Evolutionary conservation across 495 filamentous ascomycete genomes (phyloP).

Genomic region (Trichoderma gamsii): DNA sequence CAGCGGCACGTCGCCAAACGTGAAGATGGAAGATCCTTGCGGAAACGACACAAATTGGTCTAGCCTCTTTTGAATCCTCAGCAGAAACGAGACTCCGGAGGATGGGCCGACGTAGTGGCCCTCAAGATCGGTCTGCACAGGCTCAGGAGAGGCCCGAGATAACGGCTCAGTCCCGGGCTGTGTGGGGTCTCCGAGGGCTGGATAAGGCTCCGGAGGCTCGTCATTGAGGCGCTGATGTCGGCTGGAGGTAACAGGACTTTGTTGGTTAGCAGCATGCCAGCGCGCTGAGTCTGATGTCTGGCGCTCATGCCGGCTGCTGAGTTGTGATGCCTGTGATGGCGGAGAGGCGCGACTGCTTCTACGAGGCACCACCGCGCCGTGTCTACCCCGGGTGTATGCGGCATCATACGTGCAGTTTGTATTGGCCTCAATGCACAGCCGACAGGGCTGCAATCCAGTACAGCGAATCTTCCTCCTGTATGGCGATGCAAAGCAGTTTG

Average conservation of each 20-base stretch:
- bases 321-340: neutral
- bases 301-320: neutral
- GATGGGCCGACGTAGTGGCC: slow-evolving; percentile 35
- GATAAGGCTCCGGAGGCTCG: slow-evolving; percentile 9
- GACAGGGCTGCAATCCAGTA: slow-evolving; percentile 25
- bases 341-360: slow-evolving; percentile 8
- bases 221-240: slow-evolving; percentile 2
- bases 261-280: slow-evolving; percentile 11
- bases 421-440: slow-evolving; percentile 21
- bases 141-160: slow-evolving; percentile 34
- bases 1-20: slow-evolving; percentile 25
- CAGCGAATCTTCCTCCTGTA: slow-evolving; percentile 28
- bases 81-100: slow-evolving; percentile 27
- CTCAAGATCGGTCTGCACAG: slow-evolving; percentile 34
- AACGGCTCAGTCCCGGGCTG: slow-evolving; percentile 21
- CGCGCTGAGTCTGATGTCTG: neutral
- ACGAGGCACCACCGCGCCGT: slow-evolving; percentile 6
- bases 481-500: neutral
- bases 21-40: slow-evolving; percentile 27
- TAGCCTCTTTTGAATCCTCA: slow-evolving; percentile 25
- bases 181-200: neutral
- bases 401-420: slow-evolving; percentile 23
- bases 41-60: slow-evolving; percentile 20
- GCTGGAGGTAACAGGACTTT: neutral
- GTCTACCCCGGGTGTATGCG: slow-evolving; percentile 23